Evolutionary conservation across 306 rosid genomes (phyloP).

Genomic region (Comarum palustre): DNA sequence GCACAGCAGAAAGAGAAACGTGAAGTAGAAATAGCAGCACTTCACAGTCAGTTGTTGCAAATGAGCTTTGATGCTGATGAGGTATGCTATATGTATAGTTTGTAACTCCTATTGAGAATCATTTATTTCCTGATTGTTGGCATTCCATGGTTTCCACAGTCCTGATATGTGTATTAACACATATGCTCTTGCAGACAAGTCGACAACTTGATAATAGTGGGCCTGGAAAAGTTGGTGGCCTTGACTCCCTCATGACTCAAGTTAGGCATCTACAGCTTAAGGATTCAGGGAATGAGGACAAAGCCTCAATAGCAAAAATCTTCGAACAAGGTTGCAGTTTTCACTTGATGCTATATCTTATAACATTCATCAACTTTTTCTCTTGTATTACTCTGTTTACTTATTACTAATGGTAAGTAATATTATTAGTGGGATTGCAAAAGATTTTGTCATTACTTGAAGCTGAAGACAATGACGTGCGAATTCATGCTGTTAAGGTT

Average conservation of each 20-base stretch:
- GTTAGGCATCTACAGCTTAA: constrained; percentile 52
- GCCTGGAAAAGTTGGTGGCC: constrained; percentile 49
- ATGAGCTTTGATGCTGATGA: constrained; percentile 79
- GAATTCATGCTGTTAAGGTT: constrained; percentile 96
- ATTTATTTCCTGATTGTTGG: background rate
- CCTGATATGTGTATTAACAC: constrained; percentile 16
- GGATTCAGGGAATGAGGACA: constrained; percentile 72
- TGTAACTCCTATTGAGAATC: background rate
- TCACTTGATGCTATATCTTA: constrained; percentile 18
- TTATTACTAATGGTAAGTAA: constrained; percentile 31
- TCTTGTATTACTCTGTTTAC: constrained; percentile 18
- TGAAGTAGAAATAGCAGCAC: constrained; percentile 78
- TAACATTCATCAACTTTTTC: constrained; percentile 10
- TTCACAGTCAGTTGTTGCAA: constrained; percentile 85
- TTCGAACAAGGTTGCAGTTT: constrained; percentile 84
- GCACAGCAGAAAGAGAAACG: constrained; percentile 65
- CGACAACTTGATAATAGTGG: constrained; percentile 49
- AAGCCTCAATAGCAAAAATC: constrained; percentile 90
- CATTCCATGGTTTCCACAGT: background rate
- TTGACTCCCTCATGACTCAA: constrained; percentile 66
- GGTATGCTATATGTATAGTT: constrained; percentile 39
- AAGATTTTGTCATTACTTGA: constrained; percentile 95
- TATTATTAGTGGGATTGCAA: constrained; percentile 85
- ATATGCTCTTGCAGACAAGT: constrained; percentile 55
- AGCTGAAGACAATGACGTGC: constrained; percentile 90